Evolutionary conservation across 768 basidiomycete genomes (phyloP), one percentile per base, ranked within the genome.

Genomic region (Panellus pusillus): DNA sequence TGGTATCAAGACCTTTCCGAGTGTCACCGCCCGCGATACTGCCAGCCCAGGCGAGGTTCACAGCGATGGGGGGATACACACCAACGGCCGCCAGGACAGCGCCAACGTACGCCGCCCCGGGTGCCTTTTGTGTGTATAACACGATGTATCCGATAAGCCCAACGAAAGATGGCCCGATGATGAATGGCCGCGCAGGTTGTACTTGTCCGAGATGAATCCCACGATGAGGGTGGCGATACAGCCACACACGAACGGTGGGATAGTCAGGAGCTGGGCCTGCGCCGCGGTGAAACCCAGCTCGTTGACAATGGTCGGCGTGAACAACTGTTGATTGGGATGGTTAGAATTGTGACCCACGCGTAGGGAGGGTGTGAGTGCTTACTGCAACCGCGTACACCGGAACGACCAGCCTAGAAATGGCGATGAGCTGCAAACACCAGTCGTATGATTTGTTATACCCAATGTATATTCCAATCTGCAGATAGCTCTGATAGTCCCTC

Each of bases 61-160:
- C 71, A 5, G 70, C 65, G 36, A 76, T 68, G 15, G 72, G 72
- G 0, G 79, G 72, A 50, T 63, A 78, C 14, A 75, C 70, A 15
- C 79, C 78, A 6, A 69, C 60, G 2, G 76, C 73, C 9, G 75
- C 70, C 39, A 79, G 61, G 32, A 79, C 18, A 5, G 72, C 62
- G 4, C 73, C 78, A 5, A 64, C 62, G 58, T 79, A 79, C 2
- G 65, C 74, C 52, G 50, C 68, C 32, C 56, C 64, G 20, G 61
- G 55, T 3, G 54, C 44, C 12, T 28, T 57, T 12, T 56, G 68
- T 1, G 72, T 70, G 52, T 79, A 79, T 20, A 80, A 64, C 18
- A 83, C 54, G 52, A 81, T 70, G 51, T 78, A 84, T 14, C 82
- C 83, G 9, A 80, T 67, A 44, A 84, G 63, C 0, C 79, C 74